Percentiles rank a stretch among this genome's conserved stretches.
These are phyloP conservation scores for Pythium myriotylum DNA, from an alignment of 352 stramenopile species.

Conservation along the genomic window DNA sequence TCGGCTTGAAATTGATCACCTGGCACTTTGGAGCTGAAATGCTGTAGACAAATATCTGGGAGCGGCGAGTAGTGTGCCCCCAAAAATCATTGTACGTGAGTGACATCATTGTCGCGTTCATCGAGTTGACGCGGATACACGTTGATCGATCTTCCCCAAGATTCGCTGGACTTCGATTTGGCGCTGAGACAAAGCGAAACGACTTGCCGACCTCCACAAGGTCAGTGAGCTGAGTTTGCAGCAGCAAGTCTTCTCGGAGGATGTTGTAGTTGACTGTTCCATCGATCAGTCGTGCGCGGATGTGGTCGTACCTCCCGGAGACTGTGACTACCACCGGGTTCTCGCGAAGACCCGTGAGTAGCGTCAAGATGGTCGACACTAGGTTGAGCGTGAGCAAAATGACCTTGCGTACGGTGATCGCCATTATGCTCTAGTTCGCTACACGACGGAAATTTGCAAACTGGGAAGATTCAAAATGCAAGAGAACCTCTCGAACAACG, in stretches of 20 bases:
- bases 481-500: too few relatives aligned
- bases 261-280: constrained; percentile 50
- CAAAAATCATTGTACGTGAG: constrained; percentile 37
- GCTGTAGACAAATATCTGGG: constrained; percentile 31
- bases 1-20: constrained; percentile 31
- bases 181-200: constrained; percentile 31
- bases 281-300: constrained; percentile 38
- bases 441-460: too few relatives aligned
- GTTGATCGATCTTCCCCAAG: constrained; percentile 19
- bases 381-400: constrained; percentile 32
- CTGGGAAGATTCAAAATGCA: too few relatives aligned
- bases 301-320: constrained; percentile 45
- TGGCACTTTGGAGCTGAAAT: constrained; percentile 38
- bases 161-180: constrained; percentile 21
- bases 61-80: constrained; percentile 25
- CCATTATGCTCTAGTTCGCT: not conserved
- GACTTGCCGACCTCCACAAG: constrained; percentile 31
- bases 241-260: constrained; percentile 35
- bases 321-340: constrained; percentile 52
- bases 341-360: constrained; percentile 54
- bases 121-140: too few relatives aligned
- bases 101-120: not conserved
- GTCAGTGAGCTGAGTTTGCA: constrained; percentile 31
- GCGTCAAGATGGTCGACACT: constrained; percentile 43
- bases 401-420: not conserved